phyloP scores from a whole-genome alignment of 768 basidiomycete species.

The Gautieria morchelliformis region DNA sequence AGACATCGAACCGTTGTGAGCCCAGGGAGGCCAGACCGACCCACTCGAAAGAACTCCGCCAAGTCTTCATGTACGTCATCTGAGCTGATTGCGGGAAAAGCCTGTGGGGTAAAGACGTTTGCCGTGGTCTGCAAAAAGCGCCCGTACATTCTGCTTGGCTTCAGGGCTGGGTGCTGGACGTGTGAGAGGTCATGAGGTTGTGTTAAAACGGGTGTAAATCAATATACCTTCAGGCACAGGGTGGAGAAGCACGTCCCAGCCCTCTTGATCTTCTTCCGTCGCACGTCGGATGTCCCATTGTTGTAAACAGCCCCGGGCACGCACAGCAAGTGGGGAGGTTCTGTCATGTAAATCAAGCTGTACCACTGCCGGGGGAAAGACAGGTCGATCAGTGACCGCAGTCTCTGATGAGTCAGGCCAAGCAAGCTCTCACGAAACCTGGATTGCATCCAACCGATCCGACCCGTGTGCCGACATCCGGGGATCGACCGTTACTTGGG shows the following conservation, averaged over 20 bases:
- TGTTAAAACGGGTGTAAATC: not conserved
- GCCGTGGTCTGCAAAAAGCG: constrained; percentile 9
- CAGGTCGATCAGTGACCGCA: not conserved
- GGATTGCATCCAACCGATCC: not conserved
- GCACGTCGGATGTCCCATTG: constrained; percentile 42
- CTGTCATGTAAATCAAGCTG: constrained; percentile 2
- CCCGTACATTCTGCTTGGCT: constrained; percentile 11
- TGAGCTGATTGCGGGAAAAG: constrained; percentile 31
- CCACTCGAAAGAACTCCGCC: constrained; percentile 59
- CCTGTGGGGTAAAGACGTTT: constrained; percentile 15
- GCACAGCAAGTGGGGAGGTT: not conserved
- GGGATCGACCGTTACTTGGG: constrained; percentile 47
- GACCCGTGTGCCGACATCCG: constrained; percentile 40
- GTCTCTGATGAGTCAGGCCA: not conserved
- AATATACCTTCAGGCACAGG: not conserved
- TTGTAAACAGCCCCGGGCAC: not conserved
- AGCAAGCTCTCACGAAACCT: not conserved
- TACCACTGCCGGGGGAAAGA: not conserved
- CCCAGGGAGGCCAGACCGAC: constrained; percentile 59
- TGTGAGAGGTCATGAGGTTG: not conserved
- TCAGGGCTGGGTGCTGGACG: not conserved
- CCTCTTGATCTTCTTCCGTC: constrained; percentile 16
- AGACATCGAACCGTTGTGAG: constrained; percentile 47
- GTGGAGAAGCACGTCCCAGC: constrained; percentile 40
- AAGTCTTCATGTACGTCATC: constrained; percentile 45